phyloP scores from a whole-genome alignment of 768 basidiomycete species.

The Hemileccinum rubropunctum region DNA sequence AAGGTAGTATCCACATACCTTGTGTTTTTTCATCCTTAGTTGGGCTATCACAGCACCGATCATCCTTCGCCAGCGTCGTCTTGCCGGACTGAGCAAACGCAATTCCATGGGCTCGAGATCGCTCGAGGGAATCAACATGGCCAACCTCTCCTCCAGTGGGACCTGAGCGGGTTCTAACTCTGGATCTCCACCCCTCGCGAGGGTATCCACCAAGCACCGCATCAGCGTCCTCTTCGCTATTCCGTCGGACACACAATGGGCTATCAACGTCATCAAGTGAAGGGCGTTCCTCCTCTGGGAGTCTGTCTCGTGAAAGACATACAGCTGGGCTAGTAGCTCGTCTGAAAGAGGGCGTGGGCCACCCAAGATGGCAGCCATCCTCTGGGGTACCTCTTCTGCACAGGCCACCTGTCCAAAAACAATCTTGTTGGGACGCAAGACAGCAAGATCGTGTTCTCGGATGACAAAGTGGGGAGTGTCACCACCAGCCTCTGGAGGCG shows the following conservation, averaged over 20 bases:
- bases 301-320: slow-evolving; percentile 36
- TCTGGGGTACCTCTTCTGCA: slow-evolving; percentile 31
- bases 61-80: slow-evolving; percentile 45
- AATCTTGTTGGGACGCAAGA: slow-evolving; percentile 37
- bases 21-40: slow-evolving; percentile 32
- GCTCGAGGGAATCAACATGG: slow-evolving; percentile 39
- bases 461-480: slow-evolving; percentile 37
- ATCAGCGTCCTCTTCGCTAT: slow-evolving; percentile 40
- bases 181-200: slow-evolving; percentile 18
- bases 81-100: slow-evolving; percentile 31
- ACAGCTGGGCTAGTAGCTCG: slow-evolving; percentile 40
- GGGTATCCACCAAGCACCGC: slow-evolving; percentile 44
- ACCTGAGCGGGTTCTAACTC: slow-evolving; percentile 9
- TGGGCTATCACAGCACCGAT: slow-evolving; percentile 38
- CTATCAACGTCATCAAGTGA: slow-evolving; percentile 43
- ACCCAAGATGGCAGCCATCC: slow-evolving; percentile 30
- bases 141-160: slow-evolving; percentile 38
- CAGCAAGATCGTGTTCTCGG: slow-evolving; percentile 33
- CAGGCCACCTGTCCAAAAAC: slow-evolving; percentile 33
- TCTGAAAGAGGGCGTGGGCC: slow-evolving; percentile 39
- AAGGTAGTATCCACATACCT: slow-evolving; percentile 27
- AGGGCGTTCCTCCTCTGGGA: slow-evolving; percentile 31
- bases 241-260: slow-evolving; percentile 53
- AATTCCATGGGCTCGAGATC: slow-evolving; percentile 33
- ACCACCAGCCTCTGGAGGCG: no score